Percentiles rank a stretch among this genome's conserved stretches.
phyloP scores from a whole-genome alignment of 2,329 filamentous ascomycete species.

The Penicillium hordei region DNA sequence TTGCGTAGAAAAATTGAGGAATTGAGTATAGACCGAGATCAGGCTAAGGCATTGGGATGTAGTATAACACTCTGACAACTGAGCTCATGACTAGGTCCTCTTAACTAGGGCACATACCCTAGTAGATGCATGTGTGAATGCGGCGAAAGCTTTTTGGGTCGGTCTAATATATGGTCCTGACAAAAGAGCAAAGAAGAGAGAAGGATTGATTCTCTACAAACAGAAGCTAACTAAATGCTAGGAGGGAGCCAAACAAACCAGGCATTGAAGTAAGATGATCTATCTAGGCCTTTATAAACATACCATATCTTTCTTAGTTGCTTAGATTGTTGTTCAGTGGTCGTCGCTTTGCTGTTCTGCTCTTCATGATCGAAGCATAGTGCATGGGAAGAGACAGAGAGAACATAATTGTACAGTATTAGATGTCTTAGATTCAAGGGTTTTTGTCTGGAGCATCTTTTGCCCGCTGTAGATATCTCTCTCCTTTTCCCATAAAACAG shows the following conservation, averaged over 20 bases:
- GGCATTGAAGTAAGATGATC: background rate
- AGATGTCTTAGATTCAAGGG: background rate
- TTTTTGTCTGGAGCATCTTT: background rate
- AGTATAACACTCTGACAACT: background rate
- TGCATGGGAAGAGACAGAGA: background rate
- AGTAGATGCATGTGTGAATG: background rate
- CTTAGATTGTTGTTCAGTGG: background rate
- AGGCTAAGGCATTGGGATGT: background rate
- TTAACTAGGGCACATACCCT: background rate
- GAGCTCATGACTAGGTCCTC: background rate
- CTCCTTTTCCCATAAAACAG: background rate
- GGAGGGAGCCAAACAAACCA: background rate
- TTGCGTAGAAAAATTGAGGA: background rate
- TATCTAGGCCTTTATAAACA: background rate
- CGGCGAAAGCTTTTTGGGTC: background rate
- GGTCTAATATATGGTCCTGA: background rate
- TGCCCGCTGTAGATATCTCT: background rate
- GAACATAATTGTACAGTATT: background rate
- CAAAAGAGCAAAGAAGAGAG: background rate
- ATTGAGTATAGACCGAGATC: background rate
- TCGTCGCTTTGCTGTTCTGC: background rate
- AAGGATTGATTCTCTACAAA: background rate
- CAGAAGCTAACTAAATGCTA: background rate
- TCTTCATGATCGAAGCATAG: background rate
- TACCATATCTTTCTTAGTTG: background rate